These are phyloP conservation scores for Kodamaea fungicola DNA, from an alignment of 1,139 yeast genomes.

Conservation along the genomic window DNA sequence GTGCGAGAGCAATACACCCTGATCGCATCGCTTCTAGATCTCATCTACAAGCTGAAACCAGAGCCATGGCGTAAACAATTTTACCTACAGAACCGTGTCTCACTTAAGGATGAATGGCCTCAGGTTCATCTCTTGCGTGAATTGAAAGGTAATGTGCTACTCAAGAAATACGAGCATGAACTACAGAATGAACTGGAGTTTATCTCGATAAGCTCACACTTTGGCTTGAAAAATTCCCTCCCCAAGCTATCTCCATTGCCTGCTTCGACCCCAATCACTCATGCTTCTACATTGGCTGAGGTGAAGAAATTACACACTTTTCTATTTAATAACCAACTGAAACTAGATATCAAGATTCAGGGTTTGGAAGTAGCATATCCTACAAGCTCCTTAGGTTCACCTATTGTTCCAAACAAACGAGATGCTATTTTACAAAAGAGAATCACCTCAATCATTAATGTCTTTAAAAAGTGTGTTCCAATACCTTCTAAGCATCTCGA, in stretches of 20 bases:
- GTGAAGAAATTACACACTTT: conserved; percentile 21
- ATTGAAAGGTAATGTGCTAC: conserved; percentile 10
- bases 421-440: conserved; percentile 25
- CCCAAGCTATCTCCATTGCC: background rate
- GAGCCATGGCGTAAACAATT: conserved; percentile 23
- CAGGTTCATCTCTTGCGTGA: conserved; percentile 33
- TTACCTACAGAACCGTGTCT: conserved; percentile 16
- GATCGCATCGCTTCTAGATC: conserved; percentile 26
- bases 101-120: conserved; percentile 32
- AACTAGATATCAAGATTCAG: conserved; percentile 22
- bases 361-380: conserved; percentile 34
- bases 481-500: conserved; percentile 17
- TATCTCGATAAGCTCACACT: conserved; percentile 11
- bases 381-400: conserved; percentile 31
- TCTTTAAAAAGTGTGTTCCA: conserved; percentile 22
- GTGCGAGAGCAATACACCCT: conserved; percentile 24
- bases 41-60: conserved; percentile 20
- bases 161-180: conserved; percentile 11
- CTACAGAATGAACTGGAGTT: conserved; percentile 12
- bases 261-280: background rate
- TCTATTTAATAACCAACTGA: conserved; percentile 15
- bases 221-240: conserved; percentile 7
- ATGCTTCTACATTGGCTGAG: conserved; percentile 4
- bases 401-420: conserved; percentile 26
- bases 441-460: conserved; percentile 20